Evolutionary conservation across 164 flowering plant genomes (phyloP), one percentile per base, ranked within the genome.

Genomic region (Vitis riparia): DNA sequence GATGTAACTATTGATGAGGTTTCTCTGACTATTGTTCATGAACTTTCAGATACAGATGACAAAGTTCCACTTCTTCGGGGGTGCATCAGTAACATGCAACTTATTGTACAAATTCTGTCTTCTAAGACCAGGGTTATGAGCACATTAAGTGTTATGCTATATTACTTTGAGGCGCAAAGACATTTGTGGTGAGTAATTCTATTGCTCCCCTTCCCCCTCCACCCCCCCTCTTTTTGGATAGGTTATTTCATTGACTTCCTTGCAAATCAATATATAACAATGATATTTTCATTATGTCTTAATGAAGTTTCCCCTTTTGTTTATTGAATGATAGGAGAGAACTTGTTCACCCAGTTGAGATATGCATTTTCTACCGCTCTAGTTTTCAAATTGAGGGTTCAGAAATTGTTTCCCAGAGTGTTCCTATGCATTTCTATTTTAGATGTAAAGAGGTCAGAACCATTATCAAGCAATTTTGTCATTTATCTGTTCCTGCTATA

Each of bases 41-140:
- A 91, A 79, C 87, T 90, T 75, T 66, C 86, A 59, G 87, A 81
- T 73, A 71, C 84, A 68, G 80, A 71, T 70, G 90, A 91, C 68
- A 83, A 67, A 70, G 77, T 87, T 59, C 96, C 96, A 17, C 93
- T 95, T 37, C 83, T 95, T 74, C 83, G 76, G 70, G 83, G 80
- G 29, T 83, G 83, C 71, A 73, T 93, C 17, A 76, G 69, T 66
- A 66, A 68, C 75, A 62, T 68, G 55, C 79, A 90, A 65, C 68
- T 87, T 48, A 73, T 71, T 57, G 48, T 91, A 51, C 98, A 92
- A 79, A 71, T 84, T 68, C 59, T 80, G 48, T 59, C 87, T 62
- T 62, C 83, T 27, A 95, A 93, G 80, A 73, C 76, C 66, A 91
- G 98, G 76, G 72, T 88, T 67, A 85, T 91, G 61, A 72, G 85